Evolutionary conservation across 495 filamentous ascomycete species (phyloP).

Genomic region (Aspergillus egyptiacus): DNA sequence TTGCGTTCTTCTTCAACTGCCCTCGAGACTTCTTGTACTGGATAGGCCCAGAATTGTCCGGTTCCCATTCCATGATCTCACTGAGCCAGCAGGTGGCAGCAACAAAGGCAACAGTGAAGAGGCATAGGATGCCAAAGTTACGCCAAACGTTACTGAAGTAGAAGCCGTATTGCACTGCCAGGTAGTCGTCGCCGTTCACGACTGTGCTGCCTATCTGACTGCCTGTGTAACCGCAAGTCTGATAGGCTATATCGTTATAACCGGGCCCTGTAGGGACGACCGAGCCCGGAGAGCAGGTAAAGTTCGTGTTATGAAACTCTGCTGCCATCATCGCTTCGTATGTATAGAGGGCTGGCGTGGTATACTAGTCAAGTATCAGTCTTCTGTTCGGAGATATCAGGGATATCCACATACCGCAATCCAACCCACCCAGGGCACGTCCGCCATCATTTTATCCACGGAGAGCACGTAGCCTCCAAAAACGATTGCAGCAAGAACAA

Average conservation of each 20-base stretch:
- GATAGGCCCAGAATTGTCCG: slow-evolving; percentile 57
- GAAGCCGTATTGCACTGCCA: slow-evolving; percentile 49
- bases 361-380: slow-evolving; percentile 24
- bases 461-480: slow-evolving; percentile 36
- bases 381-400: slow-evolving; percentile 9
- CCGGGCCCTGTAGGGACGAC: slow-evolving; percentile 54
- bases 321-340: slow-evolving; percentile 62
- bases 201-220: slow-evolving; percentile 41
- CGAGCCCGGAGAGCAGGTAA: slow-evolving; percentile 44
- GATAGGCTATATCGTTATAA: slow-evolving; percentile 45
- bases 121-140: slow-evolving; percentile 59
- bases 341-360: slow-evolving; percentile 65
- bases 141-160: slow-evolving; percentile 55
- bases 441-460: slow-evolving; percentile 31
- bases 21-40: slow-evolving; percentile 46
- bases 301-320: slow-evolving; percentile 41
- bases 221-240: slow-evolving; percentile 53
- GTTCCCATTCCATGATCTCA: slow-evolving; percentile 52
- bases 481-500: slow-evolving; percentile 30
- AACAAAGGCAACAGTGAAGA: slow-evolving; percentile 53
- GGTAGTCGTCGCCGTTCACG: slow-evolving; percentile 49
- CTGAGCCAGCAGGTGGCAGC: slow-evolving; percentile 50
- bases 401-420: slow-evolving; percentile 23
- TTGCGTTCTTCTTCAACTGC: slow-evolving; percentile 35
- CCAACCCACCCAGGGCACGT: slow-evolving; percentile 39